Evolutionary conservation across 1,139 yeast genomes (phyloP).

Genomic region (Hansenula sp.): DNA sequence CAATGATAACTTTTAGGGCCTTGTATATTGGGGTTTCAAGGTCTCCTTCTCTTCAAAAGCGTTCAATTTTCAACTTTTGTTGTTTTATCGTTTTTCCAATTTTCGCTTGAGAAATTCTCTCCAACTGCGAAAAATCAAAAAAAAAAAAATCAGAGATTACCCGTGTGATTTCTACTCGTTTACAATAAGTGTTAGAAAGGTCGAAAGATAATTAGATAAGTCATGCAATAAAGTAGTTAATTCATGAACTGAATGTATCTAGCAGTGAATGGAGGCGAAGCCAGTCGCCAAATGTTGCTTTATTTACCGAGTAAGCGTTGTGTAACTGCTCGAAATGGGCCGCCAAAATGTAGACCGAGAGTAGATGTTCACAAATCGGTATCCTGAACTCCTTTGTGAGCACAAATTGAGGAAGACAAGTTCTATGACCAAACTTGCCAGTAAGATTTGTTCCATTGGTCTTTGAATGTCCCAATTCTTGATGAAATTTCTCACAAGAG

Average conservation of each 20-base stretch:
- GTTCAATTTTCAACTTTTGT: too few species aligned
- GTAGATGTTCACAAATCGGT: slow-evolving; percentile 11
- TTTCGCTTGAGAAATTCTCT: too few species aligned
- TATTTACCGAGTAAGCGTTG: background rate
- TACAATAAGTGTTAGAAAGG: too few species aligned
- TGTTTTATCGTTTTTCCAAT: too few species aligned
- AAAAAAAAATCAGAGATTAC: too few species aligned
- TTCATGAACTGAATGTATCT: background rate
- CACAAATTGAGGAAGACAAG: background rate
- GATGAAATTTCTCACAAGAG: slow-evolving; percentile 4
- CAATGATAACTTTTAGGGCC: too few species aligned
- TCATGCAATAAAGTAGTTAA: background rate
- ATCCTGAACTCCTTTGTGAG: background rate
- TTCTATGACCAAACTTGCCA: background rate
- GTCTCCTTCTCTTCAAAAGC: too few species aligned
- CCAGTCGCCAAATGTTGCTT: background rate
- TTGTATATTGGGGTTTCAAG: too few species aligned
- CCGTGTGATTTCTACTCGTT: too few species aligned
- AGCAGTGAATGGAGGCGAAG: background rate
- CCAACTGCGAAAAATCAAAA: too few species aligned
- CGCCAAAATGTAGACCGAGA: background rate
- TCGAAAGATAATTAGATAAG: too few species aligned
- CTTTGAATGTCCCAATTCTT: background rate
- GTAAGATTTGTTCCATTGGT: too few species aligned
- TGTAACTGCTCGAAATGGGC: background rate